Evolutionary conservation across 305 asterid species (phyloP).

Genomic region (Fraxinus xanthoxyloides): DNA sequence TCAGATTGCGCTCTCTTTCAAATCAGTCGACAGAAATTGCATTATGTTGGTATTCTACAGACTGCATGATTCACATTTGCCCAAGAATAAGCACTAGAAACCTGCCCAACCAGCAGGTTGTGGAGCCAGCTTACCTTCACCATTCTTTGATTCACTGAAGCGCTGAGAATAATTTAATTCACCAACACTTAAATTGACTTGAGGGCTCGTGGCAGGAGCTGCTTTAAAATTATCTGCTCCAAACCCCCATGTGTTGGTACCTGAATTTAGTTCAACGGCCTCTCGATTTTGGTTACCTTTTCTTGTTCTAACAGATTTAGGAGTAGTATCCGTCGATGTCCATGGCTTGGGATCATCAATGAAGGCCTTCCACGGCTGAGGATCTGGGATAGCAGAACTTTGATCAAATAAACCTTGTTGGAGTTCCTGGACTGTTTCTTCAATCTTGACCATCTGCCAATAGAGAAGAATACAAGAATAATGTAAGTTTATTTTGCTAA

Average conservation of each 20-base stretch:
- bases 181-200: constrained; percentile 28
- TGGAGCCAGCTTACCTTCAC: constrained; percentile 45
- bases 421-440: constrained; percentile 76
- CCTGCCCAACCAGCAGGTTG: constrained; percentile 99
- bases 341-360: constrained; percentile 52
- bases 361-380: constrained; percentile 80
- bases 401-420: constrained; percentile 58
- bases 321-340: constrained; percentile 31
- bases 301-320: constrained; percentile 71
- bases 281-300: constrained; percentile 50
- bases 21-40: neutral
- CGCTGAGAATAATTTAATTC: constrained; percentile 50
- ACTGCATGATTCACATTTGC: neutral
- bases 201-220: constrained; percentile 51
- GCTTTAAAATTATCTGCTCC: constrained; percentile 73
- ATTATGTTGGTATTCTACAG: neutral
- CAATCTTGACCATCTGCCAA: constrained; percentile 53
- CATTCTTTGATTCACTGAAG: constrained; percentile 46
- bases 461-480: neutral
- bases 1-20: neutral
- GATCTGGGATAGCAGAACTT: constrained; percentile 52
- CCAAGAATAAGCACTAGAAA: constrained; percentile 37
- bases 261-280: constrained; percentile 36
- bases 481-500: neutral
- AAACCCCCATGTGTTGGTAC: constrained; percentile 60